Base-by-base conservation (phyloP, 2,329 filamentous ascomycete genomes). In the Fusarium tanahbumbuense region DNA sequence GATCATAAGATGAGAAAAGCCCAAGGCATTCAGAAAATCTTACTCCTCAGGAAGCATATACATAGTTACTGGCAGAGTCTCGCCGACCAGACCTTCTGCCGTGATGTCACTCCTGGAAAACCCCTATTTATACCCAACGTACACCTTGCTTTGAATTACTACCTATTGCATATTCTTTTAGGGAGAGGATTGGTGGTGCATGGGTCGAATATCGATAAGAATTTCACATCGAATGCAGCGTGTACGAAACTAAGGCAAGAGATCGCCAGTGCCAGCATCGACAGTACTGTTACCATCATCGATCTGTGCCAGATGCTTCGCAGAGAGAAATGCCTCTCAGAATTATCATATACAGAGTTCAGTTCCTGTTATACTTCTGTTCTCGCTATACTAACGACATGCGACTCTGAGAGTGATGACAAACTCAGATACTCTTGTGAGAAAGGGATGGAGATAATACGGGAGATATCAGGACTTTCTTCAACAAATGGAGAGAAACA, bases 271-370 rank as follows among this genome's bases (percentile, higher is more conserved):
- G 64, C 64, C 18, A 68, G 67, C 18, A 46, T 70, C 4, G 41
- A 46, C 20, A 73, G 72, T 22, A 60, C 70, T 10, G 20, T 64
- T 9, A 11, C 60, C 3, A 64, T 62, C 2, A 53, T 73, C 16
- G 30, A 74, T 12, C 59, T 74, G 5, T 74, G 72, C n/a, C 60
- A 63, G 27, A 50, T 55, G 11, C 52, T 74, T 0, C 55, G 62
- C 1, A 61, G 64, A 7, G 40, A 68, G 11, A 54, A 50, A 5
- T 48, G 53, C 8, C 68, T 74, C 13, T 74, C 72, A 2, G 68
- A 67, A n/a, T 68, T 63, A 2, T 74, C 72, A 1, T 73, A 75
- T 22, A 68, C 63, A 1, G 68, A 73, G 27, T 66, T 73, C 6
- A 68, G 60, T n/a, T 70, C 62, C 4, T 74, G 68, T 4, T 73